Evolutionary conservation across 164 flowering plant genomes (phyloP).

Genomic region (Cinnamomum chago): DNA sequence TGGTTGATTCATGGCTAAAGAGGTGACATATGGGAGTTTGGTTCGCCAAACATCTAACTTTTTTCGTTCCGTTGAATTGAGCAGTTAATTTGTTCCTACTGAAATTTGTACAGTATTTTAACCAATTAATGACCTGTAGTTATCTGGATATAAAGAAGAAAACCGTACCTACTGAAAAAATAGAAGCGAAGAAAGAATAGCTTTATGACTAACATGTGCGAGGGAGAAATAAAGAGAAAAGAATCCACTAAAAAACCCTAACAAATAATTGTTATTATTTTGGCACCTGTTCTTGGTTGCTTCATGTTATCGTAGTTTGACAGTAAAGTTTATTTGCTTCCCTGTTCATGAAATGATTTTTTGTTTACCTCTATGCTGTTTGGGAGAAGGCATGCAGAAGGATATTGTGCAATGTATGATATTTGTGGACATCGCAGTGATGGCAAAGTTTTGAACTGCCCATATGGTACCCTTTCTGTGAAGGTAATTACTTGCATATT

Average conservation of each 20-base stretch:
- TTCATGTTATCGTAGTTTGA: background rate
- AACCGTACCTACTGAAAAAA: too few species aligned
- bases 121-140: too few species aligned
- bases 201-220: background rate
- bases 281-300: background rate
- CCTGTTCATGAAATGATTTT: background rate
- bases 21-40: too few species aligned
- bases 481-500: constrained; percentile 46
- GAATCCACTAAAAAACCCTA: background rate
- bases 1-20: too few species aligned
- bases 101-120: too few species aligned
- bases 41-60: too few species aligned
- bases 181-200: background rate
- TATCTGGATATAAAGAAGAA: too few species aligned
- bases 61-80: too few species aligned
- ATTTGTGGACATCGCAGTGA: constrained; percentile 85
- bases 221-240: background rate
- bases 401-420: constrained; percentile 88
- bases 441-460: constrained; percentile 87
- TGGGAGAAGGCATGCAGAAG: constrained; percentile 64
- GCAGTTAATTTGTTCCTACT: too few species aligned
- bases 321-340: background rate
- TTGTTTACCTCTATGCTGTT: background rate
- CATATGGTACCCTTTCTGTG: constrained; percentile 59
- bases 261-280: background rate